Evolutionary conservation across 2,329 filamentous ascomycete species (phyloP), one percentile per base, ranked within the genome.

Genomic region (Alternaria sp.): DNA sequence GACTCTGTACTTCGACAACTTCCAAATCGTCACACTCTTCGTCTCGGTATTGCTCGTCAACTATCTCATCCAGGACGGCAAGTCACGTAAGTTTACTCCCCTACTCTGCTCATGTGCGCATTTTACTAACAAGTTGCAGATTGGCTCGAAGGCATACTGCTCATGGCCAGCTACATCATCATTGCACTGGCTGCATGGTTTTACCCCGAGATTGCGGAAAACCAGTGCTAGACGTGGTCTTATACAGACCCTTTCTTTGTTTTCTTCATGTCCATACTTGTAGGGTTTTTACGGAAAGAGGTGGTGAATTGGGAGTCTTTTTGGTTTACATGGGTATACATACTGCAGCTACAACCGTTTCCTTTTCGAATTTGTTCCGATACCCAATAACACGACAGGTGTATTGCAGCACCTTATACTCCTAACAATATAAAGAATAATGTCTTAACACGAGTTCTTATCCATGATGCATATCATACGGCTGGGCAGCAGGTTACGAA

Each of bases 1-100:
- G 92, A 92, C 89, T 19, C 86, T 97, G 6, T 90, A 90, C 77
- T 96, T 97, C 77, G 93, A 96, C 75, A 89, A 89, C 1, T 97
- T 97, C 83, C 93, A 97, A 81, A 90, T 97, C 13, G 91, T 85
- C 3, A 80, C 87, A 1, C 78, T 90, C 2, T 90, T 90, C 63
- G 85, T 89, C 23, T 79, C 77, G 32, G 80, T 85, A n/a, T 75
- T 85, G 54, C 69, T 88, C 66, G 86, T 89, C 47, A 90, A 89
- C 74, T 89, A 89, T 70, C 81, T 90, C 17, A 89, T 90, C 50
- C 83, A 85, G 64, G 87, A 88, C 67, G 86, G 86, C 56, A 87
- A 87, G 69, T 86, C 84, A 63, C 76, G 74, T 80, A 77, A 74
- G 74, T 75, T 21, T 3, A 21, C 13, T 28, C 15, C 13, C n/a